These are phyloP conservation scores for Skeletonema tropicum DNA, from an alignment of 108 stramenopile genomes.

Conservation along the genomic window DNA sequence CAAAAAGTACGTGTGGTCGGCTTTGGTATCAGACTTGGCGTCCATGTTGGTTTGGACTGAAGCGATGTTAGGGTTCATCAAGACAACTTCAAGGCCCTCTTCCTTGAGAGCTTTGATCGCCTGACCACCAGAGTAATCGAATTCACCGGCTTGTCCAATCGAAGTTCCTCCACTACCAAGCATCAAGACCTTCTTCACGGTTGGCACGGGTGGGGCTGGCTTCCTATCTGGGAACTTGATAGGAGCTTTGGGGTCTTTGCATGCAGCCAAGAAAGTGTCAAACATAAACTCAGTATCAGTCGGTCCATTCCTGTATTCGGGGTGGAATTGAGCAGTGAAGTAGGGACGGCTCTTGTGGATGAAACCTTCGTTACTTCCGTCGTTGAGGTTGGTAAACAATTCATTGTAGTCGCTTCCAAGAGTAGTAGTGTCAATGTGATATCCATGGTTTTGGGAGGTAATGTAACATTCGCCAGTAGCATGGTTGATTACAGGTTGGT, in stretches of 20 bases:
- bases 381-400: constrained; percentile 98
- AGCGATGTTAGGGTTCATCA: constrained; percentile 99
- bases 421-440: constrained; percentile 85
- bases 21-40: constrained; percentile 79
- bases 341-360: constrained; percentile 93
- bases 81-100: constrained; percentile 96
- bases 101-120: constrained; percentile 99
- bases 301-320: constrained; percentile 96
- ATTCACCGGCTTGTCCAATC: constrained; percentile 99
- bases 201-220: constrained; percentile 60
- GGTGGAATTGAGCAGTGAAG: constrained; percentile 99
- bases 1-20: constrained; percentile 97
- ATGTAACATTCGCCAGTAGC: constrained; percentile 97
- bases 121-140: constrained; percentile 99
- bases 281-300: constrained; percentile 98
- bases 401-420: constrained; percentile 87
- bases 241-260: constrained; percentile 65
- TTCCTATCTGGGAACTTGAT: constrained; percentile 78
- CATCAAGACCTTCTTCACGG: constrained; percentile 95
- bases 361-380: constrained; percentile 97
- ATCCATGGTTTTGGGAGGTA: constrained; percentile 99
- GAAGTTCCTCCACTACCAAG: constrained; percentile 97
- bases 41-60: constrained; percentile 99
- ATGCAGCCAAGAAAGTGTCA: constrained; percentile 91
- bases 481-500: constrained; percentile 96